These are phyloP conservation scores for Candida verbasci DNA, from an alignment of 805 yeast species.

Conservation along the genomic window DNA sequence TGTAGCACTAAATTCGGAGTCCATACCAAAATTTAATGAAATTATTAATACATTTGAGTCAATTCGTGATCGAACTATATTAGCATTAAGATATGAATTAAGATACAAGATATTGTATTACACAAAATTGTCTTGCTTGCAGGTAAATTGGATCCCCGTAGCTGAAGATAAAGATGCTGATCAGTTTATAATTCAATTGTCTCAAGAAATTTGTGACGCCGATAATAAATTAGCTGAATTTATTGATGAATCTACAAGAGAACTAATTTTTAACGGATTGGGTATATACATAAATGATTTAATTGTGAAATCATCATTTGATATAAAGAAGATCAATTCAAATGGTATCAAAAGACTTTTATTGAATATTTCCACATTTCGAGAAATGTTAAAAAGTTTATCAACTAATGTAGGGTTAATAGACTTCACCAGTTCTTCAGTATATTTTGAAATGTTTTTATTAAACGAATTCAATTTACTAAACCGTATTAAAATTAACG, in stretches of 20 bases:
- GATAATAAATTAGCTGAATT: constrained; percentile 39
- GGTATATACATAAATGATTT: constrained; percentile 48
- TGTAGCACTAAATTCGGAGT: constrained; percentile 29
- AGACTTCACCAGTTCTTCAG: constrained; percentile 48
- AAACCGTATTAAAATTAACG: constrained; percentile 33
- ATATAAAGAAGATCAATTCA: constrained; percentile 47
- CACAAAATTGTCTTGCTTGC: constrained; percentile 44
- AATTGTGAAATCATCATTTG: constrained; percentile 48
- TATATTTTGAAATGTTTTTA: constrained; percentile 55
- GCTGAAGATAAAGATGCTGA: constrained; percentile 60
- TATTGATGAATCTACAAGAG: constrained; percentile 29
- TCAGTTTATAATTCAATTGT: constrained; percentile 46
- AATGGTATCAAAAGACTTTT: constrained; percentile 58
- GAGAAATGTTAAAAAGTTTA: constrained; percentile 63
- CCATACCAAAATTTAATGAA: constrained; percentile 31
- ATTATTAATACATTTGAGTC: constrained; percentile 28
- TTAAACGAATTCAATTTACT: constrained; percentile 44
- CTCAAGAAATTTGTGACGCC: constrained; percentile 42
- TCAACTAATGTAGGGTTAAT: constrained; percentile 48
- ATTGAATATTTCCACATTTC: constrained; percentile 60
- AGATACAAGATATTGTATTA: constrained; percentile 50
- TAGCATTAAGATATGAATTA: constrained; percentile 55
- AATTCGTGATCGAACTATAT: constrained; percentile 34
- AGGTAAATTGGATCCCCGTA: constrained; percentile 47
- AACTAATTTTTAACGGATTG: constrained; percentile 41